These are phyloP conservation scores for Larix kaempferi DNA, from an alignment of 75 land plant genomes.

Conservation along the genomic window DNA sequence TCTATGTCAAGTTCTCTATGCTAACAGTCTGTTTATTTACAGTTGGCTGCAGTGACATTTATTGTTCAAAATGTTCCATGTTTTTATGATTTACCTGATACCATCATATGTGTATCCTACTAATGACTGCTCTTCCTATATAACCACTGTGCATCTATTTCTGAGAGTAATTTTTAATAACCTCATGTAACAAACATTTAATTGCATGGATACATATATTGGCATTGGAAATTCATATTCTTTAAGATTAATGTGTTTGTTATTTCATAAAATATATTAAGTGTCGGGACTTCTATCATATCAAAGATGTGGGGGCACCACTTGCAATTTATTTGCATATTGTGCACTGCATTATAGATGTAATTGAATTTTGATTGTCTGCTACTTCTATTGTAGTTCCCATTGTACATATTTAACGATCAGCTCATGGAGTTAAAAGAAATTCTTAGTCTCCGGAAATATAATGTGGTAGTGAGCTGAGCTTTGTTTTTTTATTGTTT, in stretches of 20 bases:
- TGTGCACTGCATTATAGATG: no score
- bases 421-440: neutral
- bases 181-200: neutral
- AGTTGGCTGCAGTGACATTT: neutral
- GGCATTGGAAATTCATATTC: neutral
- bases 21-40: neutral
- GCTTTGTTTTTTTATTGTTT: neutral
- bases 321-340: no score
- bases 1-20: neutral
- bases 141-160: neutral
- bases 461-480: neutral
- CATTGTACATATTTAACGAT: neutral
- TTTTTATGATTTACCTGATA: no score
- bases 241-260: neutral
- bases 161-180: neutral
- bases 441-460: neutral
- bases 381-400: no score
- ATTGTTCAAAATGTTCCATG: no score
- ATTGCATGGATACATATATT: neutral
- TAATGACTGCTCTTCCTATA: neutral
- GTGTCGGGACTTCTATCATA: neutral
- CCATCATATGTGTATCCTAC: no score
- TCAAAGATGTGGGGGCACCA: neutral
- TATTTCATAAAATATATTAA: neutral
- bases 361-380: no score